Percentiles rank a stretch among this genome's conserved stretches.
Evolutionary conservation across 1,139 yeast genomes (phyloP).

Genomic region (Wickerhamomyces sp.): DNA sequence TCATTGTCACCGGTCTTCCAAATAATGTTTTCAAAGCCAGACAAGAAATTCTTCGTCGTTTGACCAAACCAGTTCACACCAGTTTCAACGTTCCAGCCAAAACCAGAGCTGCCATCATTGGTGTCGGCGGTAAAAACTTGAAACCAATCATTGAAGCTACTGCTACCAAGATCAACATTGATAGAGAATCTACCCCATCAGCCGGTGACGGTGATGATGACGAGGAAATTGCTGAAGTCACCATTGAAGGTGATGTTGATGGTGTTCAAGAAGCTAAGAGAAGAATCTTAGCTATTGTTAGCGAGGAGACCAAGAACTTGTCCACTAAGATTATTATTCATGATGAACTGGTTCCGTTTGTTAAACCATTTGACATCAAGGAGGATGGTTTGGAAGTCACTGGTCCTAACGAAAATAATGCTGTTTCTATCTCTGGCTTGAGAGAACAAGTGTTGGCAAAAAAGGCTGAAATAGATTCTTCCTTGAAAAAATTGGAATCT

Average conservation of each 20-base stretch:
- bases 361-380: constrained; percentile 28
- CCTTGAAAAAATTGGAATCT: constrained; percentile 41
- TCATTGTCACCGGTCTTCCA: constrained; percentile 75
- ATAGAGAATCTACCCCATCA: constrained; percentile 25
- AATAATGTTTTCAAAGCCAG: constrained; percentile 67
- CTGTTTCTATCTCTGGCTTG: constrained; percentile 51
- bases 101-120: constrained; percentile 79
- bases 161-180: constrained; percentile 71
- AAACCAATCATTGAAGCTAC: constrained; percentile 71
- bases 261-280: constrained; percentile 73
- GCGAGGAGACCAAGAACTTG: constrained; percentile 63
- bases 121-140: constrained; percentile 80
- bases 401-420: constrained; percentile 27
- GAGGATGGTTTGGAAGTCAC: constrained; percentile 26
- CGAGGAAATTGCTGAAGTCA: constrained; percentile 50
- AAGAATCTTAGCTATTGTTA: constrained; percentile 67
- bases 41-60: constrained; percentile 67
- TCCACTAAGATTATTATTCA: constrained; percentile 45
- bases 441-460: constrained; percentile 53
- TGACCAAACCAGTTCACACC: constrained; percentile 68
- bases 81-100: constrained; percentile 70
- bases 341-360: constrained; percentile 47
- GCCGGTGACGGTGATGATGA: constrained; percentile 45
- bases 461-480: constrained; percentile 40
- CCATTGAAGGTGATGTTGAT: constrained; percentile 80